A percentile compares a stretch with the other conserved stretches of the same genome.
Conservation (phyloP, 2,329 filamentous ascomycete genomes). For the Venturia carpophila region DNA sequence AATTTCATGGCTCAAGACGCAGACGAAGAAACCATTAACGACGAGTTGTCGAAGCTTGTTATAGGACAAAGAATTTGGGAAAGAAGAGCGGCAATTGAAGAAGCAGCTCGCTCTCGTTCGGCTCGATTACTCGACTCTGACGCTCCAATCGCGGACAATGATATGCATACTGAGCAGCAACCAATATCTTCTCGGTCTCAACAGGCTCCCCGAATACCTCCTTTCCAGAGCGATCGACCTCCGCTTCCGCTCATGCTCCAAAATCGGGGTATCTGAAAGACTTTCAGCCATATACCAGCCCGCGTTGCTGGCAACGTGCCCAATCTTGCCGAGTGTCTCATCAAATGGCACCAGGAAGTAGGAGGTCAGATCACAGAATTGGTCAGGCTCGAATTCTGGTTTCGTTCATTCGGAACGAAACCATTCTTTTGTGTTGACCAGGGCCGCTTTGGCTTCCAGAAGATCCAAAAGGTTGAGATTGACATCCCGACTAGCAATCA, state of each 20-base stretch:
- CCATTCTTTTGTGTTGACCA: background rate
- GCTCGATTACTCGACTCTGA: background rate
- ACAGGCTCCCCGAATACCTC: background rate
- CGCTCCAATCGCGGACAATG: background rate
- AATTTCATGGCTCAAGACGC: background rate
- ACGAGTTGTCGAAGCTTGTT: background rate
- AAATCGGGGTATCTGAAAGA: background rate
- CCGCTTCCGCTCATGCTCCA: background rate
- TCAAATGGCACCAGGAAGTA: background rate
- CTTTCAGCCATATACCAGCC: background rate
- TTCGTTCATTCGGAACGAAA: background rate
- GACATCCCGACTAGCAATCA: background rate
- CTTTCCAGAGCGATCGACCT: background rate
- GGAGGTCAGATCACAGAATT: background rate
- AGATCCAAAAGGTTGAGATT: background rate
- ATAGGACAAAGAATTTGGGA: background rate
- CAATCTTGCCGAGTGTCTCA: conserved; percentile 19
- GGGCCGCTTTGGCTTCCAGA: background rate
- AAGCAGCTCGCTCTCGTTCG: background rate
- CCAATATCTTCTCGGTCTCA: background rate
- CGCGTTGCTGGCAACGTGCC: conserved; percentile 7
- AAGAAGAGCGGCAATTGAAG: background rate
- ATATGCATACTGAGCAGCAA: background rate
- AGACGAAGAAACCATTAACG: background rate
- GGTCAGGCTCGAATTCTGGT: background rate